These are phyloP conservation scores for Sphaceloma murrayae DNA, from an alignment of 2,329 filamentous ascomycete species.

Conservation along the genomic window DNA sequence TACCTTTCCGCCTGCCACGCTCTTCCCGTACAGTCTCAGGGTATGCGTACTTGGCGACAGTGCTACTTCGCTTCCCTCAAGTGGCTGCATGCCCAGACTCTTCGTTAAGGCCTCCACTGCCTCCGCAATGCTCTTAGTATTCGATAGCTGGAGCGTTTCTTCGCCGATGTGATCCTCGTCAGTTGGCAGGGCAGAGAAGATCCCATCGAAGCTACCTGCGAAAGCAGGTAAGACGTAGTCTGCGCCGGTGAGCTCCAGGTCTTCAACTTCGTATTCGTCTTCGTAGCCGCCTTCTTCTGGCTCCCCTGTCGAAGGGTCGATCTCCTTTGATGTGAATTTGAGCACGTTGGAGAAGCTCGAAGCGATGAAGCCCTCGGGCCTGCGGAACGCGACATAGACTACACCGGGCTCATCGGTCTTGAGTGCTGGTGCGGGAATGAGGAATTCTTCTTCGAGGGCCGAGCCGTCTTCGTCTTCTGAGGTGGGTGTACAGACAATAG, in stretches of 20 bases:
- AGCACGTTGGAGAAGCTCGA: conserved; percentile 83
- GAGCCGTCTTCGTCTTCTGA: conserved; percentile 75
- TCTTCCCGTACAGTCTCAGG: conserved; percentile 93
- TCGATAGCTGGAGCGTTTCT: conserved; percentile 80
- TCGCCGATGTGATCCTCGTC: conserved; percentile 81
- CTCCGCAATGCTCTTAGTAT: conserved; percentile 90
- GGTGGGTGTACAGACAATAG: conserved; percentile 70
- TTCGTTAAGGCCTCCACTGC: conserved; percentile 86
- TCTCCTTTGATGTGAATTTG: conserved; percentile 96
- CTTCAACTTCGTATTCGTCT: conserved; percentile 94
- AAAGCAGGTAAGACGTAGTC: conserved; percentile 93
- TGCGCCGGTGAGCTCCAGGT: conserved; percentile 80
- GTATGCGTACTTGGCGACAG: conserved; percentile 84
- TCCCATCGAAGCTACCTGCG: conserved; percentile 86
- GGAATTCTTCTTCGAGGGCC: conserved; percentile 71
- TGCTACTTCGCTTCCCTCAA: conserved; percentile 88
- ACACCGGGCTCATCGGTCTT: conserved; percentile 79
- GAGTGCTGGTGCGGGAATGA: conserved; percentile 77
- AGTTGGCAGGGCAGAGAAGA: conserved; percentile 72
- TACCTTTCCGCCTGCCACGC: conserved; percentile 78
- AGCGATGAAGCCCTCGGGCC: conserved; percentile 68
- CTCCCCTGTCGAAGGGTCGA: conserved; percentile 87
- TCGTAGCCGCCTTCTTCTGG: conserved; percentile 90
- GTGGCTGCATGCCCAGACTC: conserved; percentile 77
- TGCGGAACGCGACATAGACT: conserved; percentile 91